Base-by-base conservation (phyloP, 2,329 filamentous ascomycete genomes). In the Diaporthe citriasiana region DNA sequence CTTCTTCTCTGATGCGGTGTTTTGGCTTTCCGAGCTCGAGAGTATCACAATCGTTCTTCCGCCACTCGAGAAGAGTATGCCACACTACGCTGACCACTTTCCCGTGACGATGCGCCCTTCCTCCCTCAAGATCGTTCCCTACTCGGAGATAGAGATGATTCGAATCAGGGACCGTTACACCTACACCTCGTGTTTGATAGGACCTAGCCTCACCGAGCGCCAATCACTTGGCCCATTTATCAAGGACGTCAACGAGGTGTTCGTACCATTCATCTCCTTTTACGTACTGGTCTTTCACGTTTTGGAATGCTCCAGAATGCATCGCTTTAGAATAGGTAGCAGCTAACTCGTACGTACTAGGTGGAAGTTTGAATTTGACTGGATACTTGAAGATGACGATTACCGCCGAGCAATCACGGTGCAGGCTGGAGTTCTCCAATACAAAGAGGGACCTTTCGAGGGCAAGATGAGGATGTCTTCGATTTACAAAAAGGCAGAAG, bases 351-450 rank as follows among this genome's bases (percentile, higher is more conserved):
- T n/a, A n/a, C n/a, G n/a, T n/a, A n/a, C n/a, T n/a, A n/a, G n/a
- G n/a, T 68, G 63, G 45, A 27, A n/a, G 12, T 25, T 12, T 12
- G 17, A 13, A 4, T 12, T 7, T 1, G 4, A 1, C 3, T 25
- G 17, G 10, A 3, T 1, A 13, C n/a, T 50, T n/a, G 22, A 50
- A 8, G 2, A 50, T 5, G 45, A 25, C 15, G 63, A 66, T 17
- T 15, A 8, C 1, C 63, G 63, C 22, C 22, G 15, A 40, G 9
- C 7, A n/a, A 27, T 53, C 45, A 68, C 13, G n/a, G 22, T 68
- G 15, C 63, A 53, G 33, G 63, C 63, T 38, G 45, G 63, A 22
- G 63, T 68, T 27, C 9, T 53, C 33, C 63, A 53, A n/a, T 53
- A 53, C 9, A 30, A 53, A 13, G 60, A 51, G 13, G 60, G 22